These are phyloP conservation scores for Phytophthora nicotianae DNA, from an alignment of 352 stramenopile genomes.

Conservation along the genomic window DNA sequence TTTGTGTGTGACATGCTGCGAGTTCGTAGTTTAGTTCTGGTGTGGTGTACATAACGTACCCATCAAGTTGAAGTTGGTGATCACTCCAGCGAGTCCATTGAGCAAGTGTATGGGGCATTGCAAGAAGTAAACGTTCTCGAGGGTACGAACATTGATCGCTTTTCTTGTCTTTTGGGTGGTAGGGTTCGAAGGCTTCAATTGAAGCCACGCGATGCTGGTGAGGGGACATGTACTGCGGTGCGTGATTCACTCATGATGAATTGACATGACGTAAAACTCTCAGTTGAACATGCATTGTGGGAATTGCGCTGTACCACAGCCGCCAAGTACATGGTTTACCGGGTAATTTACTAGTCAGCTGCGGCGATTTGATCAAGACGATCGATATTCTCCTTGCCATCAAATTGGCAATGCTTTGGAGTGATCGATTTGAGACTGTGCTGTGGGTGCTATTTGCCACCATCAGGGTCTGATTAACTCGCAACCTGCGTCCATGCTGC, in stretches of 20 bases:
- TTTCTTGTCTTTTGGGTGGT: neutral
- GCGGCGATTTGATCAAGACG: constrained; percentile 9
- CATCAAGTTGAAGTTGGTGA: constrained; percentile 14
- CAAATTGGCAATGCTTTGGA: neutral
- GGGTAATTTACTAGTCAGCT: constrained; percentile 10
- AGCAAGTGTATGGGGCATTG: neutral
- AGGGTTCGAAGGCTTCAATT: no score
- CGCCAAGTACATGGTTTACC: constrained; percentile 2
- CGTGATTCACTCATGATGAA: no score
- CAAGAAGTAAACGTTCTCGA: neutral
- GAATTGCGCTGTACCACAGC: no score
- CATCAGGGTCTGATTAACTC: no score
- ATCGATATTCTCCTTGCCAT: neutral
- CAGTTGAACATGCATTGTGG: no score
- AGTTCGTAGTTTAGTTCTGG: neutral
- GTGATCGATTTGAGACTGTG: no score
- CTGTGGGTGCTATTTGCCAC: no score
- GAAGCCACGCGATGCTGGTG: no score
- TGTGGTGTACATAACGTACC: constrained; percentile 3
- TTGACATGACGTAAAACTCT: no score
- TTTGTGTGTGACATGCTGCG: neutral
- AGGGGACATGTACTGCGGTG: no score
- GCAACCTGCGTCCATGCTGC: no score
- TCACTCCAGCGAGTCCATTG: neutral
- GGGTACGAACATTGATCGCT: neutral